Evolutionary conservation across 306 rosid genomes (phyloP).

Genomic region (Quercus alba): DNA sequence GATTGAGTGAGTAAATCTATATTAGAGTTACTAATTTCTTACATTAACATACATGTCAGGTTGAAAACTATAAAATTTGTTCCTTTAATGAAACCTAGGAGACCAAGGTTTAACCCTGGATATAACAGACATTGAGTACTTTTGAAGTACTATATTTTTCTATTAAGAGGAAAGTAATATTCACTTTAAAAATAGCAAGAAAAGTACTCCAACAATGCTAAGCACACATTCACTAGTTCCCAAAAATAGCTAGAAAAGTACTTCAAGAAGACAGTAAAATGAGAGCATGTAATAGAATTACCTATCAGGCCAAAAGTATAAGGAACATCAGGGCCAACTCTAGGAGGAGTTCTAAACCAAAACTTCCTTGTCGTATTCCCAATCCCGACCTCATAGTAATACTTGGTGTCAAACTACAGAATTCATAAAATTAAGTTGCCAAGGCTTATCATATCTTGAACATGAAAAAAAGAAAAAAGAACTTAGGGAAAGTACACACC

Average conservation of each 20-base stretch:
- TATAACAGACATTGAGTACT: neutral
- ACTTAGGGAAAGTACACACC: slow-evolving; percentile 26
- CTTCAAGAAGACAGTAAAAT: neutral
- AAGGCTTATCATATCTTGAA: neutral
- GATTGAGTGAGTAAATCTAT: neutral
- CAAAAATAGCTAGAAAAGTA: neutral
- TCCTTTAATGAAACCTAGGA: neutral
- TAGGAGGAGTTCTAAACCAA: slow-evolving; percentile 74
- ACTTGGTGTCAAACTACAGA: slow-evolving; percentile 65
- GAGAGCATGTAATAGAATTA: slow-evolving; percentile 12
- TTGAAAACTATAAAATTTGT: neutral
- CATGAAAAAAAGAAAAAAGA: neutral
- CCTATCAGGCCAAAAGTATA: slow-evolving; percentile 78
- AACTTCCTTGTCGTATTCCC: slow-evolving; percentile 50
- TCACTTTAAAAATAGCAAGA: neutral
- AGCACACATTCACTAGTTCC: no score
- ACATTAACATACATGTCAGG: neutral
- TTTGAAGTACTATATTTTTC: neutral
- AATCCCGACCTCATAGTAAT: slow-evolving; percentile 63
- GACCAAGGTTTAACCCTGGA: neutral
- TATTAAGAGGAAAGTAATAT: neutral
- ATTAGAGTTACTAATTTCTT: neutral
- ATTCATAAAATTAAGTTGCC: neutral
- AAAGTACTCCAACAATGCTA: neutral
- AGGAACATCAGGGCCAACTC: slow-evolving; percentile 68